phyloP scores from a whole-genome alignment of 371 early-diverging fungal genomes.

The Blastocladiella emersonii region DNA sequence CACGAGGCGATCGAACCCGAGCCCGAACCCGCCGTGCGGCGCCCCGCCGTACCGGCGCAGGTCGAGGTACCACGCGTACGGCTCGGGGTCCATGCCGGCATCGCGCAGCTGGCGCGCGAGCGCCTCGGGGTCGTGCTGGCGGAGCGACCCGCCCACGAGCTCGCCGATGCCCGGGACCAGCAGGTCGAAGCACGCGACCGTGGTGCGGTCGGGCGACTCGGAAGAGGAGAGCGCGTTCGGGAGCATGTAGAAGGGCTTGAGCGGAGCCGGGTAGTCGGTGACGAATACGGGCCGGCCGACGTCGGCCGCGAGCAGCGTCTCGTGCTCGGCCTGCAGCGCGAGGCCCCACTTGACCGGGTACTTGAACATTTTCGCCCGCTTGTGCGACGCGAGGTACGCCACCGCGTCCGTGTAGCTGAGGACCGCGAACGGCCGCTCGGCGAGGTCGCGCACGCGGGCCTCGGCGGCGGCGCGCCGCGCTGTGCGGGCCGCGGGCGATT shows the following conservation, averaged over 20 bases:
- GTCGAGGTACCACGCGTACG: conserved; percentile 76
- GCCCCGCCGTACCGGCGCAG: conserved; percentile 64
- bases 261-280: conserved; percentile 63
- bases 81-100: conserved; percentile 43
- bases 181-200: conserved; percentile 77
- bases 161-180: conserved; percentile 82
- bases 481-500: background rate
- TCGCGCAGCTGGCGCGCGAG: conserved; percentile 38
- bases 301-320: conserved; percentile 59
- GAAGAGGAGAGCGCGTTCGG: conserved; percentile 4
- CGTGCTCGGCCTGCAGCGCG: conserved; percentile 74
- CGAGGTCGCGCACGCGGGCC: conserved; percentile 20
- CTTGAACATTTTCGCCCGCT: conserved; percentile 20
- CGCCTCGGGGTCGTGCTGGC: conserved; percentile 52
- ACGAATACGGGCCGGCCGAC: conserved; percentile 73
- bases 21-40: conserved; percentile 88
- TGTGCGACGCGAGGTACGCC: background rate
- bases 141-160: conserved; percentile 74
- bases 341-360: conserved; percentile 63
- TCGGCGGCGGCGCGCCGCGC: conserved; percentile 3
- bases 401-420: conserved; percentile 69
- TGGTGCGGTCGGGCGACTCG: conserved; percentile 19
- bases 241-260: conserved; percentile 91
- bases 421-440: conserved; percentile 41
- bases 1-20: conserved; percentile 79